Base-by-base conservation (phyloP, 352 stramenopile species). In the Hyaloperonospora arabidopsidis region DNA sequence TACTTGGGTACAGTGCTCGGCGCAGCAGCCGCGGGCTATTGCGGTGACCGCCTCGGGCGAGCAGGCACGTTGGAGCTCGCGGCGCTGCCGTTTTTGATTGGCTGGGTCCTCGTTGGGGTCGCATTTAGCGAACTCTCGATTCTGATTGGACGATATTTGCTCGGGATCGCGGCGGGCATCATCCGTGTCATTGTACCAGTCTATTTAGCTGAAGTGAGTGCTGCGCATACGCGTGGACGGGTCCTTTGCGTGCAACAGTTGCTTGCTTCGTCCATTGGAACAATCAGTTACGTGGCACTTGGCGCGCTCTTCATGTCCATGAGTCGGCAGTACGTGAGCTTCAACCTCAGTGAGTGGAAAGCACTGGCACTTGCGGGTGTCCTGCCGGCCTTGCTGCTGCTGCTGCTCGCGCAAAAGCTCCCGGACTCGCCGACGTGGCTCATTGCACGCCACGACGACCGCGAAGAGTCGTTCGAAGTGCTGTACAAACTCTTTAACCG, bases 301-400 rank as follows among this genome's bases (percentile, higher is more conserved):
- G 74, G 77, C 21, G 74, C 67, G 22, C 45, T 84, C 14, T 85
- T 87, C 49, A 67, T 87, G 47, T 72, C 73, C 48, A 52, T 87
- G 25, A 89, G 77, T 65, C 81, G 62, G 15, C 58, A 68, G 43
- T 90, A 85, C 60, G 50, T 86, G 8, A 73, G 74, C 35, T 90
- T 93, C 60, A 88, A 87, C 53, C 63, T 93, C n/a, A 80, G 66
- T 61, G 82, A 89, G 53, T 93, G 82, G 79, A 89, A 87, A 48
- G 60, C 80, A 23, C 53, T 90, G 32, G 74, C 79, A 17, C 61
- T 86, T 17, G 58, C 67, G 18, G 74, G 77, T 3, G 51, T 89
- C 5, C 29, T 70, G 6, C 79, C 79, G 7, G 77, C 70, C 0
- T 44, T 92, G 5, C 11, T 67, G 36, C 51, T 92, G 36, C 52